Conservation (phyloP, 1,139 yeast genomes). For the Magnusiomyces magnusii region DNA sequence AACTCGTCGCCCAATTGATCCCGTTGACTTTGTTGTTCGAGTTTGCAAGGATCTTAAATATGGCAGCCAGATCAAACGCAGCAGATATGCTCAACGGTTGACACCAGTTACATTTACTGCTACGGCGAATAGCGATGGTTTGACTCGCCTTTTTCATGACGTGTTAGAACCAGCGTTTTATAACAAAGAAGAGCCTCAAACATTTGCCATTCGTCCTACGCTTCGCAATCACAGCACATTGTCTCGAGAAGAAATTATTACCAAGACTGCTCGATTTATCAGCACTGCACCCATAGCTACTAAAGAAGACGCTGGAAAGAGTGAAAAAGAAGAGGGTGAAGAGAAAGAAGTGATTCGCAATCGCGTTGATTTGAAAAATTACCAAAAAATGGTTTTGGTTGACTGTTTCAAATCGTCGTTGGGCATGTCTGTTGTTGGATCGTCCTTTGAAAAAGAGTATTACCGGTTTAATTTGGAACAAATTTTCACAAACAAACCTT, state of each 20-base stretch:
- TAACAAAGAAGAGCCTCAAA: slow-evolving; percentile 45
- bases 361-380: slow-evolving; percentile 70
- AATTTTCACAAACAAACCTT: slow-evolving; percentile 5
- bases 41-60: slow-evolving; percentile 46
- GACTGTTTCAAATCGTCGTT: slow-evolving; percentile 60
- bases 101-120: slow-evolving; percentile 76
- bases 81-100: slow-evolving; percentile 67
- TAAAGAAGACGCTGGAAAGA: slow-evolving; percentile 42
- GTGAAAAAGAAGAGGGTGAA: neutral
- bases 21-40: slow-evolving; percentile 57
- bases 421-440: slow-evolving; percentile 7
- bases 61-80: slow-evolving; percentile 36
- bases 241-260: slow-evolving; percentile 61
- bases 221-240: slow-evolving; percentile 71
- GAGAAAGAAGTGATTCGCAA: neutral
- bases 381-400: slow-evolving; percentile 69
- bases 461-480: slow-evolving; percentile 5
- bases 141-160: slow-evolving; percentile 47
- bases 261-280: slow-evolving; percentile 61
- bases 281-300: slow-evolving; percentile 34
- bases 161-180: slow-evolving; percentile 59
- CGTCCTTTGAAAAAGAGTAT: slow-evolving; percentile 4
- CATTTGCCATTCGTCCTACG: slow-evolving; percentile 74
- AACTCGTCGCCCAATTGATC: slow-evolving; percentile 67
- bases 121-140: slow-evolving; percentile 61